phyloP scores from a whole-genome alignment of 2,329 filamentous ascomycete genomes.

The Pestalotiopsis sp. region DNA sequence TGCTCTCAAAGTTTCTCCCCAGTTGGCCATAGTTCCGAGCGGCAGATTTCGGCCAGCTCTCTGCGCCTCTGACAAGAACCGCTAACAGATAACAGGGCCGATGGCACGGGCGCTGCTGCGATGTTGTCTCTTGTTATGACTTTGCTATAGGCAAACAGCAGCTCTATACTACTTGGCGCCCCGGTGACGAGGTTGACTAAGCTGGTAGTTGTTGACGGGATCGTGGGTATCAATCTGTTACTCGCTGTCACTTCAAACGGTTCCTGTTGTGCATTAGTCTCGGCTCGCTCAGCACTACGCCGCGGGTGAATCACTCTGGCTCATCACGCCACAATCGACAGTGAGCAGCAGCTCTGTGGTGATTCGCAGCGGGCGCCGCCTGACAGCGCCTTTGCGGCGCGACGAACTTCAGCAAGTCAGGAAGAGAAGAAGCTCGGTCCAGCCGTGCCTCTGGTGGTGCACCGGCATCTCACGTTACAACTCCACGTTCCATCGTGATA shows the following conservation, averaged over 20 bases:
- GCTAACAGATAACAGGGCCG: background rate
- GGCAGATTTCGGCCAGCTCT: background rate
- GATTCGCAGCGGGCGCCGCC: background rate
- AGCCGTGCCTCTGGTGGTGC: background rate
- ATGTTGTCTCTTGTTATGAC: background rate
- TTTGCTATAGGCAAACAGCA: background rate
- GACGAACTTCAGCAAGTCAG: background rate
- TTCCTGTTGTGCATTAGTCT: background rate
- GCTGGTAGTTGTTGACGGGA: background rate
- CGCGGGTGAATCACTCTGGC: background rate
- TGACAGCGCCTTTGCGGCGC: background rate
- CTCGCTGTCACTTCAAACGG: background rate
- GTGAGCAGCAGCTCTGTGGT: background rate
- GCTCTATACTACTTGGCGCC: background rate
- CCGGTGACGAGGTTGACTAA: background rate
- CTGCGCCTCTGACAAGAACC: background rate
- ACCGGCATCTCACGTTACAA: slow-evolving; percentile 7
- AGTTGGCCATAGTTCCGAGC: background rate
- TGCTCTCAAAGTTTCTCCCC: background rate
- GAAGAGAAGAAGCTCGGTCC: background rate
- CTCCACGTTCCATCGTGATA: background rate
- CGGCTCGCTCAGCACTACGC: background rate
- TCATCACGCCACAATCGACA: background rate
- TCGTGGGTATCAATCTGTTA: background rate
- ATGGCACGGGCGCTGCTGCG: background rate